These are phyloP conservation scores for Rosa persica DNA, from an alignment of 306 rosid species.

Conservation along the genomic window DNA sequence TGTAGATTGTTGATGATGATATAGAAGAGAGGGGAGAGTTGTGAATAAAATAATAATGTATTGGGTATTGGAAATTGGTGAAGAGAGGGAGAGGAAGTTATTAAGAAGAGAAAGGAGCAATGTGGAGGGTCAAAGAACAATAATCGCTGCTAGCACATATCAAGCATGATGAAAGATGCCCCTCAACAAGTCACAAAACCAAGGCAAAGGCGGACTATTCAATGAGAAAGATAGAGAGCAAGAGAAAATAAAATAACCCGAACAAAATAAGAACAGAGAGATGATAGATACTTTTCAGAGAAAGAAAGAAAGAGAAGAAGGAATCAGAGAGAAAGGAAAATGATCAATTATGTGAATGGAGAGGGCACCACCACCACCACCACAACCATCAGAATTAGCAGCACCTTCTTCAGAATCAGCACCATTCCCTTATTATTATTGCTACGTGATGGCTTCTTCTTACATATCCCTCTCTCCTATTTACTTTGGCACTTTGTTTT, in stretches of 20 bases:
- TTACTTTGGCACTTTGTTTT: slow-evolving; percentile 32
- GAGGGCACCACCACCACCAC: slow-evolving; percentile 25
- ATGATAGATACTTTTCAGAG: slow-evolving; percentile 20
- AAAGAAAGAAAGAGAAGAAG: slow-evolving; percentile 19
- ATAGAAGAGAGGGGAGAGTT: slow-evolving; percentile 1
- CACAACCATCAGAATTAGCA: slow-evolving; percentile 6
- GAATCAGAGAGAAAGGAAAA: slow-evolving; percentile 28
- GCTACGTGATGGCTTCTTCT: neutral
- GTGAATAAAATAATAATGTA: slow-evolving; percentile 8
- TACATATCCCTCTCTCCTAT: neutral
- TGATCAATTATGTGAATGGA: slow-evolving; percentile 26
- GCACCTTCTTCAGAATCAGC: slow-evolving; percentile 32
- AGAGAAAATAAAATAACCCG: slow-evolving; percentile 1
- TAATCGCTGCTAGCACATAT: slow-evolving; percentile 45
- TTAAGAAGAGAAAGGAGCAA: slow-evolving; percentile 29
- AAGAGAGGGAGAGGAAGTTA: slow-evolving; percentile 14
- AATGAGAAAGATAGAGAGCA: slow-evolving; percentile 25
- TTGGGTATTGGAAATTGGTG: slow-evolving; percentile 15
- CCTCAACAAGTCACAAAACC: slow-evolving; percentile 10
- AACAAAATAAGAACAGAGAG: slow-evolving; percentile 1
- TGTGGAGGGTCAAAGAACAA: slow-evolving; percentile 37
- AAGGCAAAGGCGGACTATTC: slow-evolving; percentile 58
- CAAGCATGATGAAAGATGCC: slow-evolving; percentile 52
- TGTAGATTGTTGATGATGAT: neutral
- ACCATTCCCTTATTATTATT: slow-evolving; percentile 10